phyloP scores from a whole-genome alignment of 352 stramenopile species.

The Elongisporangium anandrum region DNA sequence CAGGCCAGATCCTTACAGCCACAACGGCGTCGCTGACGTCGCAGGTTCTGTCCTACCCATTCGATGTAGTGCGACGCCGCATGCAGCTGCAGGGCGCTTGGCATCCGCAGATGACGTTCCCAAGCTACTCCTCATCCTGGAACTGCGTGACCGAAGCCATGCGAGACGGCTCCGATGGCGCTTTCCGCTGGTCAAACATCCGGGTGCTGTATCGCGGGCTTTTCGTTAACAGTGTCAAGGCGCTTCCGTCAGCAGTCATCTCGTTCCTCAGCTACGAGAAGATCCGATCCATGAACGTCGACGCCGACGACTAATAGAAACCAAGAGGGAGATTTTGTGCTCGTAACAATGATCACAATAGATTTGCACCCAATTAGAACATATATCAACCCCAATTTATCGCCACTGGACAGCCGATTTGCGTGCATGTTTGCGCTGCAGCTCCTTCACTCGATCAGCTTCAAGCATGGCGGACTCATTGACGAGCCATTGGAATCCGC shows the following conservation, averaged over 20 bases:
- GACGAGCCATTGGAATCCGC: slow-evolving; percentile 68
- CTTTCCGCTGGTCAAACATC: slow-evolving; percentile 8
- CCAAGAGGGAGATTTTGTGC: too few species aligned
- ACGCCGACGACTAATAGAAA: slow-evolving; percentile 24
- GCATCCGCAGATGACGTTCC: slow-evolving; percentile 57
- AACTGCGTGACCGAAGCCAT: slow-evolving; percentile 57
- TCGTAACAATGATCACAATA: too few species aligned
- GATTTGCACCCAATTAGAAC: too few species aligned
- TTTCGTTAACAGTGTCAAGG: slow-evolving; percentile 69
- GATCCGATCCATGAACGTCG: slow-evolving; percentile 47
- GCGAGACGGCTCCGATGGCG: slow-evolving; percentile 11
- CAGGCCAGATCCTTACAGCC: slow-evolving; percentile 74
- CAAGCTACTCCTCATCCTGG: slow-evolving; percentile 69
- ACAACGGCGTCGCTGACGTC: slow-evolving; percentile 63
- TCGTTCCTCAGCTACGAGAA: slow-evolving; percentile 84
- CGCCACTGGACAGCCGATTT: slow-evolving; percentile 37
- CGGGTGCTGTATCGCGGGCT: slow-evolving; percentile 68
- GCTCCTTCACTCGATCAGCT: slow-evolving; percentile 36
- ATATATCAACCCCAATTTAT: slow-evolving; percentile 5
- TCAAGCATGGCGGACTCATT: slow-evolving; percentile 58
- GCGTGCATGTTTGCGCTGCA: slow-evolving; percentile 41
- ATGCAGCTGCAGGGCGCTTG: slow-evolving; percentile 73
- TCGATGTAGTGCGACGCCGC: slow-evolving; percentile 74
- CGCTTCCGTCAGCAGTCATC: slow-evolving; percentile 63
- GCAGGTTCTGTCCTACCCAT: slow-evolving; percentile 75